Conservation (phyloP, 495 filamentous ascomycete species). For the Xylaria sp. region DNA sequence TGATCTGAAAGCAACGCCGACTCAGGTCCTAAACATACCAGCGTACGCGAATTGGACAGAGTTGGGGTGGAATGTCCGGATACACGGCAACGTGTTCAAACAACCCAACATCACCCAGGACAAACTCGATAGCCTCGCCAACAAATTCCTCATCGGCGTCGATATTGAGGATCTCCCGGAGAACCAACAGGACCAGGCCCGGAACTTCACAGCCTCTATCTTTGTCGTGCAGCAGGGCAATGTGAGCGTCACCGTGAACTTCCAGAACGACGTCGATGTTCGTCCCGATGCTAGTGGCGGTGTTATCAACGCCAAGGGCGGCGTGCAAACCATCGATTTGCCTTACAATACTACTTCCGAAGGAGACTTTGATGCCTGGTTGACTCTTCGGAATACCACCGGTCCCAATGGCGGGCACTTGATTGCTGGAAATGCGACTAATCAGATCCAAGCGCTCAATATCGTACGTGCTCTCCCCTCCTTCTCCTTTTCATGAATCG, state of each 20-base stretch:
- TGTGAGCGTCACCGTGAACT: slow-evolving; percentile 66
- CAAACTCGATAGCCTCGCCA: slow-evolving; percentile 70
- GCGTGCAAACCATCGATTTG: slow-evolving; percentile 61
- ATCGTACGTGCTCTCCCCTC: slow-evolving; percentile 40
- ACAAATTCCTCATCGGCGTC: slow-evolving; percentile 71
- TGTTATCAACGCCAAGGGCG: slow-evolving; percentile 52
- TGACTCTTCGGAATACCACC: slow-evolving; percentile 60
- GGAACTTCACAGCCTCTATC: slow-evolving; percentile 75
- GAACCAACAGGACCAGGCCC: slow-evolving; percentile 66
- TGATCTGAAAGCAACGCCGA: slow-evolving; percentile 66
- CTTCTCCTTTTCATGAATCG: neutral
- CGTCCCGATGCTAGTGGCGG: slow-evolving; percentile 43
- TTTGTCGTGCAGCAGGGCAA: slow-evolving; percentile 73
- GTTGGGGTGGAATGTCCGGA: slow-evolving; percentile 74
- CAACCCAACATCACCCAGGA: slow-evolving; percentile 68
- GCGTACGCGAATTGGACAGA: slow-evolving; percentile 83
- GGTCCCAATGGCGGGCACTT: slow-evolving; percentile 54
- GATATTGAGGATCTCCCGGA: slow-evolving; percentile 64
- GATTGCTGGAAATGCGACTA: slow-evolving; percentile 65
- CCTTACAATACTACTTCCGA: slow-evolving; percentile 64
- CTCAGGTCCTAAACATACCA: slow-evolving; percentile 75
- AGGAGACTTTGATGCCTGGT: slow-evolving; percentile 76
- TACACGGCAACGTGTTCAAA: slow-evolving; percentile 83
- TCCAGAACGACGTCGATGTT: slow-evolving; percentile 57
- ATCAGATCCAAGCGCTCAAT: slow-evolving; percentile 67